Evolutionary conservation across 140 eudicot species (phyloP).

Genomic region (Flaveria floridana): DNA sequence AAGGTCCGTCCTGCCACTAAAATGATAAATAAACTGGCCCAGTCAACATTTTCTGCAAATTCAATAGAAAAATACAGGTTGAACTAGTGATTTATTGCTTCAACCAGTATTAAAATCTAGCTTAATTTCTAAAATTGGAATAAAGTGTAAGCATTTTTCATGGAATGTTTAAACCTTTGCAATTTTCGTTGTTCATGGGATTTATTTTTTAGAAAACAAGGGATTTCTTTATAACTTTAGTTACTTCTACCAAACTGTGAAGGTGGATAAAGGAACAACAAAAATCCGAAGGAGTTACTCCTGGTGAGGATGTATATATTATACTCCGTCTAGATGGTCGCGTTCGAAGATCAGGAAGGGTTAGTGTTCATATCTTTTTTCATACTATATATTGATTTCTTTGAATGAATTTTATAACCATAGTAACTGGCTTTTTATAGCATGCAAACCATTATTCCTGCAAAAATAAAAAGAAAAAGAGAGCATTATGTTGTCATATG

Average conservation of each 20-base stretch:
- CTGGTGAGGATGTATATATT: slow-evolving; percentile 95
- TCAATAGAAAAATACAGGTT: neutral
- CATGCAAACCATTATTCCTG: neutral
- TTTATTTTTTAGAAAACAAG: neutral
- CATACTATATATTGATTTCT: neutral
- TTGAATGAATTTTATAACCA: neutral
- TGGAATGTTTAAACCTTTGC: neutral
- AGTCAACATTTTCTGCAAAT: neutral
- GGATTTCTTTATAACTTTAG: neutral
- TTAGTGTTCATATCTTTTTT: slow-evolving; percentile 33
- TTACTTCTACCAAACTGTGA: slow-evolving; percentile 8
- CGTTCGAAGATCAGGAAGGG: slow-evolving; percentile 93
- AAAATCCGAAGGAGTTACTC: slow-evolving; percentile 81
- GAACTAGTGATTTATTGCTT: neutral
- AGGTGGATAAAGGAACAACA: slow-evolving; percentile 99
- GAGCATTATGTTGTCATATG: too few species aligned
- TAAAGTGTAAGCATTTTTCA: neutral
- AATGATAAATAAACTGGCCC: neutral
- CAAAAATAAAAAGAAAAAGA: neutral
- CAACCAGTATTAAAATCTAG: neutral
- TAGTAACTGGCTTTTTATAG: slow-evolving; percentile 1
- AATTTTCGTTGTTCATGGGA: neutral
- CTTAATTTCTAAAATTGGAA: neutral
- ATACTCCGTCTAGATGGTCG: slow-evolving; percentile 96
- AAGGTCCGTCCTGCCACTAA: neutral